These are phyloP conservation scores for Termitomyces sp. DNA, from an alignment of 768 basidiomycete species.

Conservation along the genomic window DNA sequence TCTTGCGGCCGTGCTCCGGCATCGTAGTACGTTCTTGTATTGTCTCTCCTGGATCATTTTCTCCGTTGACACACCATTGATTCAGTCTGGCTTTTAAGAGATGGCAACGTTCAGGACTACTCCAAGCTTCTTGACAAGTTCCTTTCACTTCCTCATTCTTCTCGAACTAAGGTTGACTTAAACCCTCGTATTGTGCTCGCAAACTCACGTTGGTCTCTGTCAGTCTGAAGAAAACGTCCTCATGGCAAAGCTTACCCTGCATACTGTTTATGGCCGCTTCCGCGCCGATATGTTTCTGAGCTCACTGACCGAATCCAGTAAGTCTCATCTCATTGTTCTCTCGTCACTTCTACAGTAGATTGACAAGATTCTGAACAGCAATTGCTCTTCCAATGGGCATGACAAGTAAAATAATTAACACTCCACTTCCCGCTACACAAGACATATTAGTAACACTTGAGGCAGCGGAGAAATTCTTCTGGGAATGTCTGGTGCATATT, in stretches of 20 bases:
- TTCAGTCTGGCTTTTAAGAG: constrained; percentile 64
- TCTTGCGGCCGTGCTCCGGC: constrained; percentile 57
- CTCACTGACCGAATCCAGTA: constrained; percentile 88
- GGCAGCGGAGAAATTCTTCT: constrained; percentile 68
- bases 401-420: constrained; percentile 38
- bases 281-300: constrained; percentile 86
- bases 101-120: constrained; percentile 51
- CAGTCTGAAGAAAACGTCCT: constrained; percentile 76
- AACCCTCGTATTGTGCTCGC: neutral
- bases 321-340: constrained; percentile 22
- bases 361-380: constrained; percentile 37
- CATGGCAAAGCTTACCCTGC: constrained; percentile 74
- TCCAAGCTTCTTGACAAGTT: constrained; percentile 55
- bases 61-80: neutral
- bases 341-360: neutral
- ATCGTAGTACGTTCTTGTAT: constrained; percentile 54
- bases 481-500: constrained; percentile 56
- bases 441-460: constrained; percentile 61
- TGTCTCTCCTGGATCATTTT: neutral
- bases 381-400: constrained; percentile 84
- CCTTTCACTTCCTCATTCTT: constrained; percentile 50
- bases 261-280: constrained; percentile 75
- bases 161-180: constrained; percentile 50
- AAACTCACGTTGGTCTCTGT: neutral
- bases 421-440: constrained; percentile 42